Conservation (phyloP, 345 rosid species). For the Acer yangbiense region DNA sequence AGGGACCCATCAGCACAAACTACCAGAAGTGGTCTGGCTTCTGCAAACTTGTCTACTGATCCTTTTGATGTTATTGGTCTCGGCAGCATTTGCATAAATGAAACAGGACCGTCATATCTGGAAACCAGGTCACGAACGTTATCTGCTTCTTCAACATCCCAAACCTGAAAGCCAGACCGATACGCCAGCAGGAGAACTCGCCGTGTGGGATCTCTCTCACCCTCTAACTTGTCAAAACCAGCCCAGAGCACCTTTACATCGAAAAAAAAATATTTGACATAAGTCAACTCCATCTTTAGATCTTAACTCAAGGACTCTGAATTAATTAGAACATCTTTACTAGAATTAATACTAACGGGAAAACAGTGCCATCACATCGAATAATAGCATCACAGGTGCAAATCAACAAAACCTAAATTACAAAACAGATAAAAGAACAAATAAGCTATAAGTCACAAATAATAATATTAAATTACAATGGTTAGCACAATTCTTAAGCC, state of each 20-base stretch:
- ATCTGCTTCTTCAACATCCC: conserved; percentile 95
- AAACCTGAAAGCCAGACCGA: conserved; percentile 89
- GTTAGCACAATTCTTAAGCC: neutral
- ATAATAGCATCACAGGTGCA: neutral
- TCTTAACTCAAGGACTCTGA: neutral
- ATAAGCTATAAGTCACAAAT: neutral
- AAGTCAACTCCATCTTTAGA: conserved; percentile 1
- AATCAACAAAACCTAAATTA: neutral
- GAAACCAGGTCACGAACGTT: conserved; percentile 77
- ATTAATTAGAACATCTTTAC: neutral
- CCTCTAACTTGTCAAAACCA: conserved; percentile 88
- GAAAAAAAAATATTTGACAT: conserved; percentile 14
- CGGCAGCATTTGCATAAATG: conserved; percentile 83
- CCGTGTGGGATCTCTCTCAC: conserved; percentile 46
- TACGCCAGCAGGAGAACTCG: conserved; percentile 78
- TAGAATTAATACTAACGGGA: neutral
- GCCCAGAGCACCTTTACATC: conserved; percentile 81
- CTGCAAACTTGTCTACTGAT: conserved; percentile 51
- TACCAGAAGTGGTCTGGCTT: conserved; percentile 71
- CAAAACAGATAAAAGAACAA: neutral
- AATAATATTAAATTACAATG: neutral
- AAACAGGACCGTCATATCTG: conserved; percentile 75
- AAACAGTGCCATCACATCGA: neutral
- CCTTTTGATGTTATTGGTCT: conserved; percentile 46
- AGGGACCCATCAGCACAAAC: conserved; percentile 60